phyloP scores from a whole-genome alignment of 495 filamentous ascomycete genomes.

The Aspergillus coremiiformis region DNA sequence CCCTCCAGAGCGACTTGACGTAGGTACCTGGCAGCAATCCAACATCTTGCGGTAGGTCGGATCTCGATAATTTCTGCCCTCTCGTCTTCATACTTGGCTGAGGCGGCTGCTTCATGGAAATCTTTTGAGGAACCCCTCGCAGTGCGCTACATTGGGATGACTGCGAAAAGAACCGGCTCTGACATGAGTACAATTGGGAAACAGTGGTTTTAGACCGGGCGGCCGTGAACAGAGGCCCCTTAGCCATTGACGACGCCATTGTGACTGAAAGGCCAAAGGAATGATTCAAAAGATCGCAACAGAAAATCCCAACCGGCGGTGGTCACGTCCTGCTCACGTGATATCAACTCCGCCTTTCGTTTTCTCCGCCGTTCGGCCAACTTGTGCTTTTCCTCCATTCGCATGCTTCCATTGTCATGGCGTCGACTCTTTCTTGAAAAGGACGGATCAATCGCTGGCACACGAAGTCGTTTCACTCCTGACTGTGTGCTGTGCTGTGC shows the following conservation, averaged over 20 bases:
- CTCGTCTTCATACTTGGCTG: constrained; percentile 38
- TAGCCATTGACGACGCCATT: constrained; percentile 34
- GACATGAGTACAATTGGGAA: constrained; percentile 15
- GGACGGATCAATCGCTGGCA: not conserved
- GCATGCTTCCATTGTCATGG: not conserved
- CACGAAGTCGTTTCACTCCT: not conserved
- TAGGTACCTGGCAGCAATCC: constrained; percentile 52
- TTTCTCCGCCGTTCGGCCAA: not conserved
- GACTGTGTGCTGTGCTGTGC: not conserved
- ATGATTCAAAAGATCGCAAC: not conserved
- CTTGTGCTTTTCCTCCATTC: not conserved
- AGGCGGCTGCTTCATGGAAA: constrained; percentile 21
- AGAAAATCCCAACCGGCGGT: constrained; percentile 5
- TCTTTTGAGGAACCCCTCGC: constrained; percentile 17
- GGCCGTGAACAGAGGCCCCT: constrained; percentile 17
- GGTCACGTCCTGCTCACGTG: not conserved
- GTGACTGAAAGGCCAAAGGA: constrained; percentile 7
- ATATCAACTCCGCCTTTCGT: not conserved
- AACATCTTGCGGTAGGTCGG: constrained; percentile 42
- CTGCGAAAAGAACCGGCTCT: constrained; percentile 35
- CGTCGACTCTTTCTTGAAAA: not conserved
- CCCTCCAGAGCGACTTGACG: constrained; percentile 48
- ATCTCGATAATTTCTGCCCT: constrained; percentile 16
- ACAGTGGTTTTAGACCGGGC: constrained; percentile 9
- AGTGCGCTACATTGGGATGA: constrained; percentile 22